Conservation (phyloP, 441 rosid genomes). For the Oxalis stricta region DNA sequence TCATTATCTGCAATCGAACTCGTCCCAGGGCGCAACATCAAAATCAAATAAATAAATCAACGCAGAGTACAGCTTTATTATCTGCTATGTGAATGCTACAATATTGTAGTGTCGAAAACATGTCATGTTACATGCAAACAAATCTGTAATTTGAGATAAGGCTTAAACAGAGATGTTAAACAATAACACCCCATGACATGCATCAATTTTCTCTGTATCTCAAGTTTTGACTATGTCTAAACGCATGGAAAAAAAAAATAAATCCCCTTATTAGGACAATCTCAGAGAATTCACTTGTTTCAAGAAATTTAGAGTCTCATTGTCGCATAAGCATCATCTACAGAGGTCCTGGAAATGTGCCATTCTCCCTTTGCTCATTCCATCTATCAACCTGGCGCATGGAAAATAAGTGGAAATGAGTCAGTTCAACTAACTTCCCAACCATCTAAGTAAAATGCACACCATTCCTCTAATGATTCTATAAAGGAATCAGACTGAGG, state of each 20-base stretch:
- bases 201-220: background rate
- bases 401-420: background rate
- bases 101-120: background rate
- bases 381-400: constrained; percentile 53
- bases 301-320: constrained; percentile 9
- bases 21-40: no score
- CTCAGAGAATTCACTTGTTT: constrained; percentile 14
- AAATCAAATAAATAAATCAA: background rate
- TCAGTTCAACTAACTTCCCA: no score
- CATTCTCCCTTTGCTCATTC: constrained; percentile 97
- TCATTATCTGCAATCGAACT: no score
- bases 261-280: constrained; percentile 2
- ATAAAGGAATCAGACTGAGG: no score
- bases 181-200: background rate
- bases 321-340: constrained; percentile 16
- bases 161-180: constrained; percentile 4
- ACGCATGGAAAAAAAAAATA: constrained; percentile 22
- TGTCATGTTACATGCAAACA: background rate
- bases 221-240: constrained; percentile 11
- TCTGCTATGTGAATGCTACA: background rate
- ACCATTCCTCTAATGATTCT: no score
- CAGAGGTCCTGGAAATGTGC: constrained; percentile 94
- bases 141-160: background rate
- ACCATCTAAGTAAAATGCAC: no score
- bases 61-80: background rate